phyloP scores from a whole-genome alignment of 2,329 filamentous ascomycete species.

The Sarocladium kiliense region DNA sequence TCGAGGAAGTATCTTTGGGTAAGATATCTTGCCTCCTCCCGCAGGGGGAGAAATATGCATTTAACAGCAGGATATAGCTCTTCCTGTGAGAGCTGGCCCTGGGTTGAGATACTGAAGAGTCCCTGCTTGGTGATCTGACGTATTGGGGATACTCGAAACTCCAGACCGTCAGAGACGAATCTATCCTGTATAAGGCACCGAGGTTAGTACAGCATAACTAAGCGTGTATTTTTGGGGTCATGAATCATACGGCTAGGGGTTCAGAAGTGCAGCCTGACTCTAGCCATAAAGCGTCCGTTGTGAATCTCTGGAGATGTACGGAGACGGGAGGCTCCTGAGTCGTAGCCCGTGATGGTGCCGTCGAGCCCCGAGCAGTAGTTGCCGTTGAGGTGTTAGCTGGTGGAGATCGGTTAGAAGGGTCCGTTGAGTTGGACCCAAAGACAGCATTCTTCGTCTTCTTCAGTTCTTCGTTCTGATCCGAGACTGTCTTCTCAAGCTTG shows the following conservation, averaged over 20 bases:
- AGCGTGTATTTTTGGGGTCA: background rate
- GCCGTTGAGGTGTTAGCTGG: background rate
- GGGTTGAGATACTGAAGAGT: background rate
- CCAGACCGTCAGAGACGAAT: background rate
- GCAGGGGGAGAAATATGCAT: background rate
- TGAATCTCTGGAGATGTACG: background rate
- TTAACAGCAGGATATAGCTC: background rate
- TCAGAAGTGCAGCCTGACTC: background rate
- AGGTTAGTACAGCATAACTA: too few relatives aligned
- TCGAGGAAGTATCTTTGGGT: constrained; percentile 4
- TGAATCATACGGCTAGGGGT: background rate
- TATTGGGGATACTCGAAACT: background rate
- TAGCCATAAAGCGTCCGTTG: background rate
- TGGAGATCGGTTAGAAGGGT: background rate
- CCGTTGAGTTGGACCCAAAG: too few relatives aligned
- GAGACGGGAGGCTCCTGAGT: background rate
- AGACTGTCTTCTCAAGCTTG: constrained; percentile 3
- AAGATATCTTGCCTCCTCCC: background rate
- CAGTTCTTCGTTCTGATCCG: constrained; percentile 1
- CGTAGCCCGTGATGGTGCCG: background rate
- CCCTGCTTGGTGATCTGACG: background rate
- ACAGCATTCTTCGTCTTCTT: background rate
- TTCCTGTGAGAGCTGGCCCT: background rate
- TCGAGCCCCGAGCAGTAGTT: background rate
- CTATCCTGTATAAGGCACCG: background rate